Base-by-base conservation (phyloP, 1,284 basidiomycete genomes). In the Cutaneotrichosporon arboriforme region DNA sequence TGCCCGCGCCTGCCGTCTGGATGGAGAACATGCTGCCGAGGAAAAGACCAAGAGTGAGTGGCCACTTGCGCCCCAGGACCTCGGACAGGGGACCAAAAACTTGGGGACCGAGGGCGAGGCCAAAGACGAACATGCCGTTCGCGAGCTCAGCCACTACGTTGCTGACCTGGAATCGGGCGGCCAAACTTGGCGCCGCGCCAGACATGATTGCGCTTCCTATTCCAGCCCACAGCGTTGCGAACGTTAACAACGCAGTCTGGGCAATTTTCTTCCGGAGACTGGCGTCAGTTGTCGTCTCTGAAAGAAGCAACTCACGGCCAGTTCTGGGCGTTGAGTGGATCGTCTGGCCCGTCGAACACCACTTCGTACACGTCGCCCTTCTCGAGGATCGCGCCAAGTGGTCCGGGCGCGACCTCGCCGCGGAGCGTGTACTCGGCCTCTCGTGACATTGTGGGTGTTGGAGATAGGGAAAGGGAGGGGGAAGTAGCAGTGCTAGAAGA, bases 291-390 rank as follows among this genome's bases (percentile, higher is more conserved):
- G 7, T 7, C 26, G 14, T 15, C 21, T 12, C 17, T 10, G 12
- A 23, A n/a, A 1, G 13, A 8, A n/a, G 9, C 18, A 3, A 54
- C 57, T 54, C 43, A 58, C 57, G 76, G 63, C 85, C 86, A 87
- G 70, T 86, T 86, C 66, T 81, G 81, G 0, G 85, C 84, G 66
- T 86, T 86, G 18, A 69, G 68, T 4, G 80, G 81, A 68, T 86
- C 83, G 43, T 81, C 73, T 0, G 80, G 80, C 1, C 81, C 81
- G 42, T 84, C 81, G 81, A 83, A 86, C 40, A 82, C 79, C 10
- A 86, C 80, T 8, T 43, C 38, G 47, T 51, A 57, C n/a, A 31
- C 26, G 35, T 57, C 48, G 18, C 21, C 31, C 40, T 57, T 55
- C 43, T 59, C 58, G 7, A 46, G 42, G 7, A 54, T 20, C 8